These are phyloP conservation scores for Hirsutella thompsonii DNA, from an alignment of 2,329 filamentous ascomycete genomes.

Conservation along the genomic window DNA sequence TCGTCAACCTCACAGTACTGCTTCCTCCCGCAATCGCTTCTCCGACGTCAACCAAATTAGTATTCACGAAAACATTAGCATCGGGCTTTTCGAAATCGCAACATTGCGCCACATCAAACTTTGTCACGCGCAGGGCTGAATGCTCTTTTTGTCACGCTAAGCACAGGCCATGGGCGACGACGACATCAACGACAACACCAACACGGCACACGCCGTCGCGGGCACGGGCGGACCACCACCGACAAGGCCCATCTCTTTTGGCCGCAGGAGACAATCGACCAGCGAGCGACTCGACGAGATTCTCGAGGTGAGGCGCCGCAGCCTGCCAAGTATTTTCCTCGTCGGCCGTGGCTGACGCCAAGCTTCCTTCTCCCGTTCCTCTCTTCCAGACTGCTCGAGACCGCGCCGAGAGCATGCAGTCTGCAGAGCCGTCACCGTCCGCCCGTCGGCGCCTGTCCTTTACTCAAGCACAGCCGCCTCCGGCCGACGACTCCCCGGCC, in stretches of 20 bases:
- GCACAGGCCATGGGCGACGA: not conserved
- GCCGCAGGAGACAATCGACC: slow-evolving; percentile 17
- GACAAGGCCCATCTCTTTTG: slow-evolving; percentile 4
- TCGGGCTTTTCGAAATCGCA: no score
- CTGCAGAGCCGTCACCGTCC: slow-evolving; percentile 7
- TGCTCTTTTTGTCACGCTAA: no score
- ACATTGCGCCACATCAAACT: no score
- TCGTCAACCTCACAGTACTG: no score
- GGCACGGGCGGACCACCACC: not conserved
- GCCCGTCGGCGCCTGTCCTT: no score
- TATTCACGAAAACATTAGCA: no score
- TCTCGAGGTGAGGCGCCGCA: slow-evolving; percentile 25
- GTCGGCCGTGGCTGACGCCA: not conserved
- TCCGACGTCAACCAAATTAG: not conserved
- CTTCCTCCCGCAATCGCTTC: not conserved
- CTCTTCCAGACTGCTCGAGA: slow-evolving; percentile 28
- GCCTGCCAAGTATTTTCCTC: not conserved
- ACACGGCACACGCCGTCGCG: not conserved
- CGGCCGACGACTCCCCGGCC: slow-evolving; percentile 10
- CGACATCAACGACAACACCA: not conserved
- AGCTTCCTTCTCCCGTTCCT: no score
- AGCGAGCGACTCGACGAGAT: slow-evolving; percentile 31
- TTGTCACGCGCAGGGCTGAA: no score
- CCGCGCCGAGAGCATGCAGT: slow-evolving; percentile 27
- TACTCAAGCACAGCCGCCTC: slow-evolving; percentile 2